phyloP scores from a whole-genome alignment of 441 rosid genomes.

The Croton laevigatus region DNA sequence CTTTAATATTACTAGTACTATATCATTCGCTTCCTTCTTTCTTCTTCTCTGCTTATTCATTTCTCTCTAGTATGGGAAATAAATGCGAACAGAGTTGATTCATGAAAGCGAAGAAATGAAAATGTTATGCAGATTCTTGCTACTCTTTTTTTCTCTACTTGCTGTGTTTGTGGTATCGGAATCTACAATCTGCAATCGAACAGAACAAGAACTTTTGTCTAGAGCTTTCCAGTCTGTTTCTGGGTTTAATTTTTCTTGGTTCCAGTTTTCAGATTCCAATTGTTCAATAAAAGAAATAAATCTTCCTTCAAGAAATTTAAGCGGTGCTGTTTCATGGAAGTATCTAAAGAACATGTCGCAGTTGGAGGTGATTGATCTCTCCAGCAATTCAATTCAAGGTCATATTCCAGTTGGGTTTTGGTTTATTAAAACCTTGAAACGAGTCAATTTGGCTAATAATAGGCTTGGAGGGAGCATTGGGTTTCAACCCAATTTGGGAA shows the following conservation, averaged over 20 bases:
- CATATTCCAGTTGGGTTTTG: conserved; percentile 67
- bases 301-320: conserved; percentile 57
- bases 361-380: conserved; percentile 57
- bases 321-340: conserved; percentile 65
- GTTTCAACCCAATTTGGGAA: conserved; percentile 24
- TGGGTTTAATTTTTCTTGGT: conserved; percentile 59
- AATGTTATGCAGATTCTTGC: conserved; percentile 28
- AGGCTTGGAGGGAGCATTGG: conserved; percentile 67
- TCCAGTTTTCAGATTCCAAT: conserved; percentile 25
- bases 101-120: conserved; percentile 21
- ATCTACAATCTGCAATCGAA: conserved; percentile 41
- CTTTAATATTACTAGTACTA: not conserved
- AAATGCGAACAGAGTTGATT: not conserved
- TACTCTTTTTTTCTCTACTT: conserved; percentile 38
- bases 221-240: conserved; percentile 59
- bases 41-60: not conserved
- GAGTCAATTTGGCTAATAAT: conserved; percentile 54
- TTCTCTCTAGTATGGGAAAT: conserved; percentile 14
- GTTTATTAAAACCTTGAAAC: conserved; percentile 40
- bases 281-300: conserved; percentile 42
- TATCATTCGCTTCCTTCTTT: not conserved
- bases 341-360: conserved; percentile 47
- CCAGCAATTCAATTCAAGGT: conserved; percentile 67
- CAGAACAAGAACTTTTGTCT: conserved; percentile 40
- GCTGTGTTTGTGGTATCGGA: conserved; percentile 39